Conservation (phyloP, 1,139 yeast species). For the Debaryomyces coudertii region DNA sequence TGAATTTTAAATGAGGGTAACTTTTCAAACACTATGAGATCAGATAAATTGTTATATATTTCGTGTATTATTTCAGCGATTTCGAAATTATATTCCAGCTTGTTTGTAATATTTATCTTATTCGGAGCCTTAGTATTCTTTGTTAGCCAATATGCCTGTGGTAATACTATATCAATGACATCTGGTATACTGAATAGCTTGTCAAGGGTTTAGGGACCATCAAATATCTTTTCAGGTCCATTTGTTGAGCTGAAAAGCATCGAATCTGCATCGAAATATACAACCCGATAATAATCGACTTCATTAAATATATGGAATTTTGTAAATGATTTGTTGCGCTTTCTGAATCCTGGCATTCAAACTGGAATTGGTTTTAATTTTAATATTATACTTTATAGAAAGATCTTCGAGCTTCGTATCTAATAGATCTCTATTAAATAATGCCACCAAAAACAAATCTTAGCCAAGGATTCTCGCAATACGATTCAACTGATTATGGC, state of each 20-base stretch:
- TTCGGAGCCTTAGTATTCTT: conserved; percentile 17
- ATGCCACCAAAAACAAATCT: conserved; percentile 30
- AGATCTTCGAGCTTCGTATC: conserved; percentile 11
- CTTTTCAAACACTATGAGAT: conserved; percentile 13
- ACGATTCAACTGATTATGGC: conserved; percentile 36
- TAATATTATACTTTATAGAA: conserved; percentile 19
- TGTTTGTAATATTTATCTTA: conserved; percentile 21
- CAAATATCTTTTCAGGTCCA: conserved; percentile 14
- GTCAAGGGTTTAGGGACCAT: conserved; percentile 27
- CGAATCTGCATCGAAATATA: conserved; percentile 50
- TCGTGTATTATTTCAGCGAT: conserved; percentile 19
- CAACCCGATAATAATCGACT: conserved; percentile 43
- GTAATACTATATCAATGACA: conserved; percentile 34
- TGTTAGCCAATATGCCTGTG: conserved; percentile 45
- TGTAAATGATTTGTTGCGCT: conserved; percentile 48
- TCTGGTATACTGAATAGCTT: conserved; percentile 35
- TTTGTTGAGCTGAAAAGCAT: conserved; percentile 25
- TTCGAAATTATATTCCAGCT: conserved; percentile 14
- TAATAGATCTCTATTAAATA: conserved; percentile 24
- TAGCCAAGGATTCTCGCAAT: conserved; percentile 25
- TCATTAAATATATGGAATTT: conserved; percentile 56
- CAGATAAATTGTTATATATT: conserved; percentile 9
- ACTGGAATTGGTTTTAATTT: conserved; percentile 25
- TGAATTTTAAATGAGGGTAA: conserved; percentile 31
- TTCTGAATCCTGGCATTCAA: conserved; percentile 20